Evolutionary conservation across 2,329 filamentous ascomycete species (phyloP), one percentile per base, ranked within the genome.

Genomic region (Diaporthe caulivora): DNA sequence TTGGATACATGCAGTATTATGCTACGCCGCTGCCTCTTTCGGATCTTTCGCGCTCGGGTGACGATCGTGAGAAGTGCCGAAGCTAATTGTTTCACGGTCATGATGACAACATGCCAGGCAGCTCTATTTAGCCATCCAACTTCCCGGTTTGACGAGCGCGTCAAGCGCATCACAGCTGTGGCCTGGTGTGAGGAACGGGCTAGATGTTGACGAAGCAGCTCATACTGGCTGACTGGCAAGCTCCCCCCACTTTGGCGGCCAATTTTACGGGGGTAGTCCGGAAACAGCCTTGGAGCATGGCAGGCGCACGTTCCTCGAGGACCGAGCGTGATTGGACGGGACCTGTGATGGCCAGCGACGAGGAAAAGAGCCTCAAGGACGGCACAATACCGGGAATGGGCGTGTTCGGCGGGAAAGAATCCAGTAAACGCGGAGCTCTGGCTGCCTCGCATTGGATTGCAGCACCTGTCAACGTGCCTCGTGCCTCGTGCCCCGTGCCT

Each of bases 351-450:
- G 34, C 21, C 34, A 40, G 55, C 9, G 34, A 26, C 44, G 47
- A 67, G 31, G 62, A 53, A 67, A 67, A 67, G 62, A 67, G 62
- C 62, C 62, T 67, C 62, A 53, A 53, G 47, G 15, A 67, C 18
- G 31, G 62, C 44, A 67, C 31, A 29, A 53, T 53, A 67, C 47
- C 31, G 62, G 62, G 62, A 26, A 65, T 40, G 44, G 44, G 31
- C 21, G 47, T 24, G 29, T 40, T 53, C 6, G 62, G 62, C 44
- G 44, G 62, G 44, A 65, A 49, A 51, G 29, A 65, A 65, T 40
- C 7, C 29, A 51, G 62, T 26, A 51, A 49, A 37, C 29, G 26
- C 26, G 42, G 29, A 49, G 60, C n/a, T 34, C 42, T 24, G 42
- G 44, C 60, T 51, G 44, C 26, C n/a, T 49, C 29, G 29, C 29